phyloP scores from a whole-genome alignment of 306 rosid species.

The Castanea mollissima region DNA sequence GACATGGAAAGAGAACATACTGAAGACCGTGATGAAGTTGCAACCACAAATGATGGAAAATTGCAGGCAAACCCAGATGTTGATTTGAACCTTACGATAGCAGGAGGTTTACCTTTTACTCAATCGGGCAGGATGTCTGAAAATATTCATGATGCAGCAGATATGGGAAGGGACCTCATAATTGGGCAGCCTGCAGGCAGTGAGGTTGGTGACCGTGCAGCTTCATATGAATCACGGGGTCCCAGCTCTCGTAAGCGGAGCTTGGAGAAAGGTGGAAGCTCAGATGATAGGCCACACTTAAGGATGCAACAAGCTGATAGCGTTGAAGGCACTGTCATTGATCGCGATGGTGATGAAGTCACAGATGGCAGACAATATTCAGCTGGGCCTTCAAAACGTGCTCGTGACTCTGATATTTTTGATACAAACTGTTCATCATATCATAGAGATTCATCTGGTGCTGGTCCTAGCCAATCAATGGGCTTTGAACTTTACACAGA shows the following conservation, averaged over 20 bases:
- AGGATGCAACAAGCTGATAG: slow-evolving; percentile 96
- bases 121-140: slow-evolving; percentile 68
- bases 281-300: slow-evolving; percentile 64
- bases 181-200: slow-evolving; percentile 97
- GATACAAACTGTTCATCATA: slow-evolving; percentile 70
- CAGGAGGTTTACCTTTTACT: slow-evolving; percentile 60
- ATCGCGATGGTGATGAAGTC: slow-evolving; percentile 96
- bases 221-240: slow-evolving; percentile 97
- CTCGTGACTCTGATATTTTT: slow-evolving; percentile 74
- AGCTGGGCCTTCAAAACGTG: slow-evolving; percentile 93
- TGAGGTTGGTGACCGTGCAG: slow-evolving; percentile 95
- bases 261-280: slow-evolving; percentile 87
- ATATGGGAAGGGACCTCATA: slow-evolving; percentile 97
- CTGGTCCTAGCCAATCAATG: slow-evolving; percentile 90
- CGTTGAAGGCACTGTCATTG: slow-evolving; percentile 95
- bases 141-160: slow-evolving; percentile 63
- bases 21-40: slow-evolving; percentile 96
- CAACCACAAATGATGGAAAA: slow-evolving; percentile 69
- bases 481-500: slow-evolving; percentile 69
- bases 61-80: slow-evolving; percentile 52
- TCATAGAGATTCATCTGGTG: slow-evolving; percentile 78
- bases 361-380: slow-evolving; percentile 83
- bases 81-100: slow-evolving; percentile 93
- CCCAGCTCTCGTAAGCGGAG: slow-evolving; percentile 95
- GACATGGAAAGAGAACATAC: slow-evolving; percentile 83